Evolutionary conservation across 768 basidiomycete genomes (phyloP).

Genomic region (Hygrocybe coccinea): DNA sequence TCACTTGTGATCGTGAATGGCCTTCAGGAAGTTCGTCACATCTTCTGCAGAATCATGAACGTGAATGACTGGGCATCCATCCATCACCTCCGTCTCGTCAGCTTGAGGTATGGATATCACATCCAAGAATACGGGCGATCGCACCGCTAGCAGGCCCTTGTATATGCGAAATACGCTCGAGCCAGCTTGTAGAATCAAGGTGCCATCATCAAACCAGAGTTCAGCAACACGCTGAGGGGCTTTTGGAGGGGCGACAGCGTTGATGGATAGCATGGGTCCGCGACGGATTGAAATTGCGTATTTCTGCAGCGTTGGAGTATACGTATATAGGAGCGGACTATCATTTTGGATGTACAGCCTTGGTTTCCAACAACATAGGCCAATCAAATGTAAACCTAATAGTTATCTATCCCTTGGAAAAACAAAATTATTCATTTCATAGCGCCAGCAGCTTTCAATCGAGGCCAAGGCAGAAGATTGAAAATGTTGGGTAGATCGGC

Average conservation of each 20-base stretch:
- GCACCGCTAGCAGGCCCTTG: slow-evolving; percentile 2
- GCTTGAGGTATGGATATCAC: slow-evolving; percentile 3
- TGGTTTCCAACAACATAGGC: not conserved
- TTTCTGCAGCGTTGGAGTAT: too few relatives aligned
- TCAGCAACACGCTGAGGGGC: not conserved
- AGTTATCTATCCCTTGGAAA: not conserved
- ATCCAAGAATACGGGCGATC: not conserved
- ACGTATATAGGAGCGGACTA: too few relatives aligned
- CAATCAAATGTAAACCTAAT: not conserved
- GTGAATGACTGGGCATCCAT: slow-evolving; percentile 3
- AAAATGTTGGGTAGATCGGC: not conserved
- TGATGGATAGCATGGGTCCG: not conserved
- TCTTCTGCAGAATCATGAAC: slow-evolving; percentile 2
- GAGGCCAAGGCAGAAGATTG: not conserved
- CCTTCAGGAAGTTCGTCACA: slow-evolving; percentile 5
- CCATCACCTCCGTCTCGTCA: not conserved
- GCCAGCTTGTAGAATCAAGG: slow-evolving; percentile 3
- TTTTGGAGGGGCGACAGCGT: not conserved
- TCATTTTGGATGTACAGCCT: too few relatives aligned
- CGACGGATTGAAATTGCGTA: not conserved
- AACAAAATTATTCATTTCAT: not conserved
- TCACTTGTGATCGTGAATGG: slow-evolving; percentile 2
- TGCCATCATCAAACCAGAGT: slow-evolving; percentile 9
- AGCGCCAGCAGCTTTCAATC: not conserved
- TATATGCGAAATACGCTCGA: slow-evolving; percentile 1